Conservation (phyloP, 2,329 filamentous ascomycete species). For the Botrytis sinoallii region DNA sequence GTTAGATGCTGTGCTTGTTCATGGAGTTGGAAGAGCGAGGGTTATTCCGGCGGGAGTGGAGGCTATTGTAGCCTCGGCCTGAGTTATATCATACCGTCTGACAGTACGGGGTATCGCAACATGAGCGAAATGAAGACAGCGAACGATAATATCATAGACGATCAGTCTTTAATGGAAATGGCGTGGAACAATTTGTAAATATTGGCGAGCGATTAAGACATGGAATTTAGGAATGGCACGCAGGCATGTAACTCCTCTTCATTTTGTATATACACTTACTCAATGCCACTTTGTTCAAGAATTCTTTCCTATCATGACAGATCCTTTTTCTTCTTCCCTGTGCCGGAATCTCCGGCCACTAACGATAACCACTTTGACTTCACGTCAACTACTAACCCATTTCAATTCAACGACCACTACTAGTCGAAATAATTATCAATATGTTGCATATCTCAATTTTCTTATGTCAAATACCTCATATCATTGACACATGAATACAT, state of each 20-base stretch:
- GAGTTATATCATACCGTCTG: background rate
- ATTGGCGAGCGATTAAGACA: background rate
- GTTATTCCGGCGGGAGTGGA: background rate
- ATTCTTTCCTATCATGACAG: background rate
- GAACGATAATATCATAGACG: background rate
- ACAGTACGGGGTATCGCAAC: background rate
- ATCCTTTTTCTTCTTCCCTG: background rate
- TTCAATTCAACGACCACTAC: background rate
- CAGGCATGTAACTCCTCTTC: conserved; percentile 8
- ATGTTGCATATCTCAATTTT: background rate
- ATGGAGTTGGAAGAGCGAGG: conserved; percentile 20
- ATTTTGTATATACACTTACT: background rate
- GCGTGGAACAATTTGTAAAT: background rate
- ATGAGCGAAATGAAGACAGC: background rate
- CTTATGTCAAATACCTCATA: background rate
- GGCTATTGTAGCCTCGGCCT: background rate
- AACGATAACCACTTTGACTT: background rate
- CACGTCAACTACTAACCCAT: conserved; percentile 8
- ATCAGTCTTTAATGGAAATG: background rate
- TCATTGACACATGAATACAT: background rate
- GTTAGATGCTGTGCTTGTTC: conserved; percentile 29
- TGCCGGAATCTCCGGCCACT: background rate
- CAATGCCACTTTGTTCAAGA: background rate
- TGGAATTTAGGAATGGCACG: background rate
- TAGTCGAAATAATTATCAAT: background rate